Evolutionary conservation across 208 protist genomes (phyloP).

Genomic region (Acanthamoeba lenticulata): DNA sequence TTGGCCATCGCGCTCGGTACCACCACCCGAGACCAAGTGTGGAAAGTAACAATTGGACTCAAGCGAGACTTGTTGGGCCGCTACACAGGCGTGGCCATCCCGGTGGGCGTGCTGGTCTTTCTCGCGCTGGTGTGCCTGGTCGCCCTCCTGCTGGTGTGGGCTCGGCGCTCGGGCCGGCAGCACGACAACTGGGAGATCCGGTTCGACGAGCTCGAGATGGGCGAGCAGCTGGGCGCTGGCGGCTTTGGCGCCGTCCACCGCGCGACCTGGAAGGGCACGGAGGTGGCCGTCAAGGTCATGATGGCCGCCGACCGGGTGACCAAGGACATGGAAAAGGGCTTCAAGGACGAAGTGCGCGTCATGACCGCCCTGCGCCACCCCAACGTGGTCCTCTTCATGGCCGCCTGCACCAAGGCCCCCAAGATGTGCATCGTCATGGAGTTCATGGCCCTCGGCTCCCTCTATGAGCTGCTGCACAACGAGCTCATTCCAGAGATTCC

Average conservation of each 20-base stretch:
- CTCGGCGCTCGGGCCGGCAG: not conserved
- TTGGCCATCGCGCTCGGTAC: not conserved
- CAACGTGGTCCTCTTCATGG: conserved; percentile 79
- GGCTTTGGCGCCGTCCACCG: not conserved
- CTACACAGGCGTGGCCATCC: too few relatives aligned
- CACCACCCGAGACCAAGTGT: too few relatives aligned
- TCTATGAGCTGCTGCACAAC: conserved; percentile 38
- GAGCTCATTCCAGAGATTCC: not conserved
- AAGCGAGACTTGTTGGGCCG: too few relatives aligned
- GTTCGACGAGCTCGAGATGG: not conserved
- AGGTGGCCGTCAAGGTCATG: conserved; percentile 66
- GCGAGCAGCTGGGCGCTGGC: not conserved
- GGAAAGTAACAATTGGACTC: too few relatives aligned
- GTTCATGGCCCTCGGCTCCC: not conserved
- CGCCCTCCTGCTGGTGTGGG: not conserved
- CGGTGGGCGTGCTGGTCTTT: not conserved
- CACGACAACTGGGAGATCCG: not conserved
- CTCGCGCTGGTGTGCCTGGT: not conserved
- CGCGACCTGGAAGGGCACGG: not conserved
- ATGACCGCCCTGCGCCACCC: conserved; percentile 76
- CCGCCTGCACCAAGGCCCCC: conserved; percentile 10
- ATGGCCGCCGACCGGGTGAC: not conserved
- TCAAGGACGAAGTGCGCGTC: conserved; percentile 78
- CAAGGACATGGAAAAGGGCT: conserved; percentile 61
- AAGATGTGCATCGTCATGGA: conserved; percentile 48